Conservation (phyloP, 208 protist genomes). For the Trypanosoma grayi region DNA sequence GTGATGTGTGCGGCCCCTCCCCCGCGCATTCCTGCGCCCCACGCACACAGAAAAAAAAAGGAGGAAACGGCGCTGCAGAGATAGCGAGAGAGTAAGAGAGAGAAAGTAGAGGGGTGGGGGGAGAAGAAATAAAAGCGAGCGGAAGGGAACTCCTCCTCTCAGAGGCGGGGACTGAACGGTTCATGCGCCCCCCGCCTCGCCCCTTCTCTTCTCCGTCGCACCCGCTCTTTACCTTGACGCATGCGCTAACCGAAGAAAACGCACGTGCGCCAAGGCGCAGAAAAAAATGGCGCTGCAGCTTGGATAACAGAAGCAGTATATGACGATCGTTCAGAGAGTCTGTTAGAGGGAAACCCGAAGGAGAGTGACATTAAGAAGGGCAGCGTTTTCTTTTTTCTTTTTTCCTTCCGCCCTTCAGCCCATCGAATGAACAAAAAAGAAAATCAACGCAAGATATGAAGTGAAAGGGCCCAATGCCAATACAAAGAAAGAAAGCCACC, state of each 20-base stretch:
- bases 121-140: not conserved
- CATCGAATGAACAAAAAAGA: conserved; percentile 9
- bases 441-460: not conserved
- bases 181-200: too few species aligned
- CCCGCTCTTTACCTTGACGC: not conserved
- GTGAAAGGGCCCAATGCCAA: too few species aligned
- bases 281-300: not conserved
- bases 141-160: too few species aligned
- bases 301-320: not conserved
- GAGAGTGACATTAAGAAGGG: not conserved
- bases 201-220: not conserved
- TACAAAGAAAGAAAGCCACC: too few species aligned
- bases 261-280: not conserved
- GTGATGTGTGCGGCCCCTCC: too few species aligned
- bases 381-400: not conserved
- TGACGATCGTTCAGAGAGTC: not conserved
- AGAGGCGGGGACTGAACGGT: too few species aligned
- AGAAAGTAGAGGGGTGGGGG: not conserved
- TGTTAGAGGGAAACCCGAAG: not conserved
- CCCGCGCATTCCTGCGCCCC: too few species aligned
- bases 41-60: too few species aligned
- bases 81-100: not conserved
- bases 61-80: too few species aligned
- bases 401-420: not conserved
- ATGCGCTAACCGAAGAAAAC: not conserved